phyloP scores from a whole-genome alignment of 73 alveolate genomes.

The Blepharisma japonicum region DNA sequence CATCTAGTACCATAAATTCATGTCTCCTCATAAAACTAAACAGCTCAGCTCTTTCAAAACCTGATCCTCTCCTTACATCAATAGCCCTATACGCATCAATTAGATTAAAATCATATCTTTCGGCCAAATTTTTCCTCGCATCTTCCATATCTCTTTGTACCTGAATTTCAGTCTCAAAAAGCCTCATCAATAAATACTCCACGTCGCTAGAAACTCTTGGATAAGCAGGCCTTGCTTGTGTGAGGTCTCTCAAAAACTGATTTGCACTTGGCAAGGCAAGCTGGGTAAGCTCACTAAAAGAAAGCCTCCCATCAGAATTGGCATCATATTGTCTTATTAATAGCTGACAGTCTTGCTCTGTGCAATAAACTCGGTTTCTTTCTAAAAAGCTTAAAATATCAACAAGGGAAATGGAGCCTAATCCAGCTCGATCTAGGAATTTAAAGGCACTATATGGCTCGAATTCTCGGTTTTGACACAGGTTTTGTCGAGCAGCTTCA shows the following conservation, averaged over 20 bases:
- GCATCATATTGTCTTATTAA: constrained; percentile 29
- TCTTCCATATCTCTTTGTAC: constrained; percentile 43
- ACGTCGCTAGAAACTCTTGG: constrained; percentile 32
- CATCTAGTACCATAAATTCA: constrained; percentile 35
- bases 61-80: constrained; percentile 27
- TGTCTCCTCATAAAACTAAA: constrained; percentile 40
- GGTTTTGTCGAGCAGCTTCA: constrained; percentile 42
- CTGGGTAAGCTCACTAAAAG: constrained; percentile 30
- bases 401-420: constrained; percentile 33
- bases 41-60: constrained; percentile 21
- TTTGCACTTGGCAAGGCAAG: background rate
- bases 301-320: constrained; percentile 31
- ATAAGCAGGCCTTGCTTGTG: constrained; percentile 24
- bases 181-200: constrained; percentile 44
- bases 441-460: constrained; percentile 61
- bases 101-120: constrained; percentile 37
- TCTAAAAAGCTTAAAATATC: constrained; percentile 34
- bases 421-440: constrained; percentile 40
- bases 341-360: background rate
- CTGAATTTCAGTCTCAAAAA: constrained; percentile 50
- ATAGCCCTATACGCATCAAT: constrained; percentile 34
- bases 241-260: background rate
- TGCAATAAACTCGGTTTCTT: constrained; percentile 13
- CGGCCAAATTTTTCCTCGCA: constrained; percentile 37
- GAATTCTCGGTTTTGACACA: constrained; percentile 47